Evolutionary conservation across 305 asterid genomes (phyloP), one percentile per base, ranked within the genome.

Genomic region (Fraxinus velutina): DNA sequence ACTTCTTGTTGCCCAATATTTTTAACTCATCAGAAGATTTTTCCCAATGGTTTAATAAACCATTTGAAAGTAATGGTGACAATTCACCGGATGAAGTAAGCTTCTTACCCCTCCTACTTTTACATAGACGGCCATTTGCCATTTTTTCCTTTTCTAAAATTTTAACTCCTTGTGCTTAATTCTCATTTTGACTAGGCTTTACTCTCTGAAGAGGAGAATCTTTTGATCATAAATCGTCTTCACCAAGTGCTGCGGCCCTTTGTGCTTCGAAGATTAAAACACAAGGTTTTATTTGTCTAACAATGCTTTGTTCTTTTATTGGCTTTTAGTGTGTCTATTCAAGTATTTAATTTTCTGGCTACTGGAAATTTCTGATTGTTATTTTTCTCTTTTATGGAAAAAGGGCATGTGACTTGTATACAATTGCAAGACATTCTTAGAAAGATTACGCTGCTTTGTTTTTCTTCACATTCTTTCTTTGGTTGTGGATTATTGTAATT

Each of bases 231-330:
- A 83, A 96, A 96, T 82, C 98, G 99, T 81, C 98, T 96, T 87
- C 99, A 96, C 91, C 99, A 96, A 90, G 99, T 96, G 87, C 87
- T 96, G 78, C 94, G 99, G 32, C 99, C 99, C 82, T 96, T 96
- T 90, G 99, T 94, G 29, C 98, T 96, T 86, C 90, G 99, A 83
- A 90, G 99, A 88, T 92, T 96, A 72, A 96, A 96, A 81, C 99
- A 96, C 93, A 96, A 96, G 99, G 99, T 96, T 68, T 24, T 84
- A 73, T 34, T 72, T 37, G 17, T 84, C 52, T 60, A 75, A 70
- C 17, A 39, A 39, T 75, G 29, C 78, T 73, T 83, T 77, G 9
- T 80, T 55, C 24, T 75, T 52, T 55, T 30, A 34, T 39, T 80
- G 34, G 80, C 75, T 70, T 19, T 70, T 70, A 30, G 64, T 57